Base-by-base conservation (phyloP, 2,329 filamentous ascomycete genomes). In the Escovopsis weberi region DNA sequence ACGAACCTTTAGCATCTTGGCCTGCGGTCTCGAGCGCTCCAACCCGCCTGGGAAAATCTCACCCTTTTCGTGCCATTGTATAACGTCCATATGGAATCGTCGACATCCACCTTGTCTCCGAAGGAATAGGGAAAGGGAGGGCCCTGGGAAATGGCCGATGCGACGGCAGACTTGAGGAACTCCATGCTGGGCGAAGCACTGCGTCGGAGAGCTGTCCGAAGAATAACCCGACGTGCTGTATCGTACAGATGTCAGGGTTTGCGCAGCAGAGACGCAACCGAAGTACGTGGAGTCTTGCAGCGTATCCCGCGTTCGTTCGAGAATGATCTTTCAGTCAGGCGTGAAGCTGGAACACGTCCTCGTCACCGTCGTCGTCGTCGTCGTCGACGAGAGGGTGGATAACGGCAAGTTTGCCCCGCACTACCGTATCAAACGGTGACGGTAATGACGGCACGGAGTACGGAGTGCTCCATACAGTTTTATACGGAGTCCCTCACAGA, bases 91-190 rank as follows among this genome's bases (percentile, higher is more conserved):
- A 96, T 88, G 26, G 89, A 94, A 57, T 91, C 80, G 59, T 93
- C 85, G 42, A 91, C 72, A 59, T 96, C 89, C 46, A 96, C 83
- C 59, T 82, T 78, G 62, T 98, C 91, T 54, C 88, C 89, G 58
- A 96, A 91, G 39, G 75, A 81, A 60, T 94, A 96, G 4, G 87
- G 87, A 58, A 95, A 94, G 6, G 88, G 81, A 42, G 88, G 87
- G 2, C 89, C 88, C 61, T 94, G 91, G 38, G 91, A 85, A 55
- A 98, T 96, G 53, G 88, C 89, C 47, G 91, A 96, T 38, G 88
- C 89, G 59, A 96, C 87, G 41, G 91, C 91, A 47, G 88, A 96
- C 66, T 96, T 96, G 58, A 98, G 75, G 58, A 96, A 96, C 62
- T 98, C 88, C 91, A 98, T 98, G 52, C 52, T 36, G 19, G 10